phyloP scores from a whole-genome alignment of 2,329 filamentous ascomycete genomes.

The Aspergillus sp. region DNA sequence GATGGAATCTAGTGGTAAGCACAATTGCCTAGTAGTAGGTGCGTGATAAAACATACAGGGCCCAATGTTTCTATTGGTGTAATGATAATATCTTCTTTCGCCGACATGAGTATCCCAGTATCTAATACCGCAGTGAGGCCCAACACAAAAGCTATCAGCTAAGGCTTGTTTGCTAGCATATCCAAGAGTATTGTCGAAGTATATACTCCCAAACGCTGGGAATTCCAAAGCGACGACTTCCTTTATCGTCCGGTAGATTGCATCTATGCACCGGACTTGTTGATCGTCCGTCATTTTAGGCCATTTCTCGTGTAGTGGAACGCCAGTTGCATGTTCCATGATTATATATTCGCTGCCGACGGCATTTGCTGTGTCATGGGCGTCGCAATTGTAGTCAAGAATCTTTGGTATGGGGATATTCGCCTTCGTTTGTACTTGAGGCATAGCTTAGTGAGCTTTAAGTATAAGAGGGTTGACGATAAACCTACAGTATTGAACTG shows the following conservation, averaged over 20 bases:
- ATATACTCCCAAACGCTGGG: slow-evolving; percentile 38
- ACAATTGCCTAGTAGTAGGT: slow-evolving; percentile 6
- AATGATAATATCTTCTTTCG: slow-evolving; percentile 32
- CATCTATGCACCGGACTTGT: slow-evolving; percentile 24
- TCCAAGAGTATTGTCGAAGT: slow-evolving; percentile 28
- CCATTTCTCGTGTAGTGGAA: slow-evolving; percentile 34
- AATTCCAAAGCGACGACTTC: slow-evolving; percentile 26
- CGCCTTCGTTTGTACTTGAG: slow-evolving; percentile 38
- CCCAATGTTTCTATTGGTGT: slow-evolving; percentile 34
- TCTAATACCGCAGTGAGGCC: slow-evolving; percentile 31
- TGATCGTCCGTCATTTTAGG: slow-evolving; percentile 28
- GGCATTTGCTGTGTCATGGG: slow-evolving; percentile 21
- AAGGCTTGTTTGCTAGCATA: slow-evolving; percentile 17
- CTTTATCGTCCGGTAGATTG: slow-evolving; percentile 9
- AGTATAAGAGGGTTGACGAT: background rate
- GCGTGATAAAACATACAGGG: slow-evolving; percentile 33
- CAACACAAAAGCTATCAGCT: slow-evolving; percentile 30
- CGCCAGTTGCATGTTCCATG: slow-evolving; percentile 38
- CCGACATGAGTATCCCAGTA: slow-evolving; percentile 20
- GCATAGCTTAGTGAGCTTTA: slow-evolving; percentile 5
- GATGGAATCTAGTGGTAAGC: slow-evolving; percentile 7
- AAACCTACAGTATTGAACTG: slow-evolving; percentile 42
- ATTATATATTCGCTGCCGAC: slow-evolving; percentile 43
- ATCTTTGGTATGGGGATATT: slow-evolving; percentile 44
- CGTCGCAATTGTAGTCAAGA: slow-evolving; percentile 44